phyloP scores from a whole-genome alignment of 2,329 filamentous ascomycete genomes.

The Nemania sp. region DNA sequence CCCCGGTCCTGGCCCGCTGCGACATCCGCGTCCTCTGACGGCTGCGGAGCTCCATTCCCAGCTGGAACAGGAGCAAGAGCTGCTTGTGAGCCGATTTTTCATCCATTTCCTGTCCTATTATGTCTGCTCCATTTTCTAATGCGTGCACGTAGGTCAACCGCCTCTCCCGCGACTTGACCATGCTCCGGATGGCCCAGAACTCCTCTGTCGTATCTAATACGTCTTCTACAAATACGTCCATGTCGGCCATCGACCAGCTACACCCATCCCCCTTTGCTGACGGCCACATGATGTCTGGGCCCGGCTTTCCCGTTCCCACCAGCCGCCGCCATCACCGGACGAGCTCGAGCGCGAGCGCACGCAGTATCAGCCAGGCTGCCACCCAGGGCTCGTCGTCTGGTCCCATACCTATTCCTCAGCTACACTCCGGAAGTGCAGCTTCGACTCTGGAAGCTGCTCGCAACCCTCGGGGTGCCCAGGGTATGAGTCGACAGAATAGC shows the following conservation, averaged over 20 bases:
- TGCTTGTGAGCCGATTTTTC: conserved; percentile 52
- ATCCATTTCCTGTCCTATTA: not conserved
- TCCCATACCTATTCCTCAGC: conserved; percentile 36
- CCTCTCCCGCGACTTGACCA: conserved; percentile 82
- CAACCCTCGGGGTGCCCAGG: conserved; percentile 46
- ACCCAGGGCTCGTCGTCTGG: conserved; percentile 45
- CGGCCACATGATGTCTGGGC: conserved; percentile 57
- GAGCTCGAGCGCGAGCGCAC: conserved; percentile 57
- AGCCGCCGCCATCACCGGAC: conserved; percentile 61
- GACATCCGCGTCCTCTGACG: conserved; percentile 86
- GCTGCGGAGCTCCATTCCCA: conserved; percentile 86
- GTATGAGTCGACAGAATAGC: conserved; percentile 56
- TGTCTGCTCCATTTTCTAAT: not conserved
- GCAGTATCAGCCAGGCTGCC: conserved; percentile 52
- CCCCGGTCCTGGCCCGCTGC: conserved; percentile 70
- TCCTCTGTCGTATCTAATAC: conserved; percentile 67
- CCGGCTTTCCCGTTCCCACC: conserved; percentile 60
- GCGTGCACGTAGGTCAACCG: conserved; percentile 73
- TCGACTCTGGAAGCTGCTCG: conserved; percentile 51
- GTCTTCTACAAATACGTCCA: conserved; percentile 61
- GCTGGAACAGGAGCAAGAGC: conserved; percentile 93
- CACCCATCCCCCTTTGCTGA: conserved; percentile 47
- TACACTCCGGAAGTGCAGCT: conserved; percentile 43
- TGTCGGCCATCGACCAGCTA: conserved; percentile 50
- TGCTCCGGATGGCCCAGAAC: conserved; percentile 74